These are phyloP conservation scores for Candida vartiovaarae DNA, from an alignment of 805 yeast genomes.

Conservation along the genomic window DNA sequence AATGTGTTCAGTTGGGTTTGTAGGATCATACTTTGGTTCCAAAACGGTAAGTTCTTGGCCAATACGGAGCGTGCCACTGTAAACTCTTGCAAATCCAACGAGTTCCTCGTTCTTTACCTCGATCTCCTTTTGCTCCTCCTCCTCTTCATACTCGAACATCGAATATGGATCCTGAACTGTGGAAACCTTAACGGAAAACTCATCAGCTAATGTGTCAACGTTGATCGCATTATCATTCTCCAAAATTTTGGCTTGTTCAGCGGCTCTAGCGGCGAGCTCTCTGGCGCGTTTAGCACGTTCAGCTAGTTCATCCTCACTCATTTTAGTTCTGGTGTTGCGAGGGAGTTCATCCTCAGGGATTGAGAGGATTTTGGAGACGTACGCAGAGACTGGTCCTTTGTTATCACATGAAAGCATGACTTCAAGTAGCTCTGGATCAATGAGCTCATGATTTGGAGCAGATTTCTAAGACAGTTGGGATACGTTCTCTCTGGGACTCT, in stretches of 20 bases:
- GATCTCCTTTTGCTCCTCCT: slow-evolving; percentile 37
- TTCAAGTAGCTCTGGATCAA: slow-evolving; percentile 41
- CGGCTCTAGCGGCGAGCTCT: slow-evolving; percentile 61
- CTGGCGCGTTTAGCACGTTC: slow-evolving; percentile 62
- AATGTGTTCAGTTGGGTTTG: slow-evolving; percentile 45
- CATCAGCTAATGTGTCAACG: slow-evolving; percentile 20
- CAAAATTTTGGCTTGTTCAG: slow-evolving; percentile 38
- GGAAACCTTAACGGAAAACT: slow-evolving; percentile 16
- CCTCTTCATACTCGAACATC: slow-evolving; percentile 45
- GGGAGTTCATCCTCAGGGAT: slow-evolving; percentile 81
- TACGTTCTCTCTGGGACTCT: slow-evolving; percentile 64
- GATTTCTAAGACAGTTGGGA: slow-evolving; percentile 59
- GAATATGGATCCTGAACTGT: slow-evolving; percentile 29
- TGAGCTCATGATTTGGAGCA: slow-evolving; percentile 41
- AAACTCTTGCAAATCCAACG: slow-evolving; percentile 84
- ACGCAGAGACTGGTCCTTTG: slow-evolving; percentile 63
- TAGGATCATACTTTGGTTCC: slow-evolving; percentile 84
- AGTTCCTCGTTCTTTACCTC: slow-evolving; percentile 51
- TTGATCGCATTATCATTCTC: slow-evolving; percentile 13
- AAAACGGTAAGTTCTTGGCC: slow-evolving; percentile 74
- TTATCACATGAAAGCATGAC: slow-evolving; percentile 64
- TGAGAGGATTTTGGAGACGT: slow-evolving; percentile 84
- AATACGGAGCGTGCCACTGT: slow-evolving; percentile 69
- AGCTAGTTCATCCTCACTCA: slow-evolving; percentile 48
- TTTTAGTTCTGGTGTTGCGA: slow-evolving; percentile 31